phyloP scores from a whole-genome alignment of 2,329 filamentous ascomycete genomes.

The Botryotinia calthae region DNA sequence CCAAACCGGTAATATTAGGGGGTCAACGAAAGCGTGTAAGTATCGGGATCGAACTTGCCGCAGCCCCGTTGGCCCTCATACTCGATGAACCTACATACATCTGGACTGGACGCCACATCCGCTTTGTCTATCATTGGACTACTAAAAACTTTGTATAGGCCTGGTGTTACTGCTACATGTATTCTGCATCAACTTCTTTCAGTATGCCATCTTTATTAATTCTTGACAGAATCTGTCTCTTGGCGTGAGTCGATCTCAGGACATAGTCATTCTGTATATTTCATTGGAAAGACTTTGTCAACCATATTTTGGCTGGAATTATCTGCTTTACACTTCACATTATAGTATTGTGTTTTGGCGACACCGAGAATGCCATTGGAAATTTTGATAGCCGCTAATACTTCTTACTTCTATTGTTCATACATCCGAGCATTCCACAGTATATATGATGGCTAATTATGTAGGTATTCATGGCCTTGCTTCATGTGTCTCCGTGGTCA shows the following conservation, averaged over 20 bases:
- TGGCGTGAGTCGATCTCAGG: no score
- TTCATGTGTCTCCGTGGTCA: background rate
- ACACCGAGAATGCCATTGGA: no score
- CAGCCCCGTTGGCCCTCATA: background rate
- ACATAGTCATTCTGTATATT: no score
- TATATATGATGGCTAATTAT: background rate
- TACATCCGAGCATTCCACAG: background rate
- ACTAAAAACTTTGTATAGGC: constrained; percentile 1
- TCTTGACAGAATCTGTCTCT: no score
- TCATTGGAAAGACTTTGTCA: no score
- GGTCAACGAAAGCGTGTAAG: constrained; percentile 1
- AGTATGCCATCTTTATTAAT: no score
- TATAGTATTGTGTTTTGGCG: no score
- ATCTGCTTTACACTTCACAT: no score
- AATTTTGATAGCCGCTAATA: background rate
- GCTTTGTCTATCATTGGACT: background rate
- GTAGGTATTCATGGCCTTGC: background rate
- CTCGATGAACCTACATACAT: constrained; percentile 5
- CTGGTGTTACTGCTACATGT: background rate
- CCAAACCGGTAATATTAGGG: background rate
- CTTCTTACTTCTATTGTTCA: background rate
- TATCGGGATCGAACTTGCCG: constrained; percentile 1
- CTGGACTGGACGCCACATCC: background rate
- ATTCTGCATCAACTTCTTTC: background rate
- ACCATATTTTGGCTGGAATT: no score